Percentiles rank a stretch among this genome's conserved stretches.
Conservation (phyloP, 2,329 filamentous ascomycete genomes). For the Monilinia laxa region DNA sequence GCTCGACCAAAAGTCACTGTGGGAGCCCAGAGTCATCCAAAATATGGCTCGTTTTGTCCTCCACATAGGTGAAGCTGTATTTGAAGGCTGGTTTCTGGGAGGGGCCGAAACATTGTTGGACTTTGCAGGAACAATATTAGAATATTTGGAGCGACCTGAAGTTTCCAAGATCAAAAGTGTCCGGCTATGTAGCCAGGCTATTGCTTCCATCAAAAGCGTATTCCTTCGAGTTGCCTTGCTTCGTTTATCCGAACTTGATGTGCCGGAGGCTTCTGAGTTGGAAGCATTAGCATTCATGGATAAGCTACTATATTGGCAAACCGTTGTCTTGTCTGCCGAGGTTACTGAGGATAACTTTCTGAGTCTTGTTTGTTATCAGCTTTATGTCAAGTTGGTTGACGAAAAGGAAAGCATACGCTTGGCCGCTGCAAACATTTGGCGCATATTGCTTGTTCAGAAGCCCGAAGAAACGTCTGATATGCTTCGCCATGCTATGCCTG, state of each 20-base stretch:
- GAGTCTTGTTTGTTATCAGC: conserved; percentile 84
- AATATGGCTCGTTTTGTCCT: conserved; percentile 80
- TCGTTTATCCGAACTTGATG: conserved; percentile 79
- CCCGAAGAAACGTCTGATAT: conserved; percentile 76
- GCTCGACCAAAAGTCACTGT: conserved; percentile 67
- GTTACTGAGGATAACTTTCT: conserved; percentile 79
- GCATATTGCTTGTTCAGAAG: conserved; percentile 92
- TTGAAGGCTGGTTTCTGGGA: conserved; percentile 94
- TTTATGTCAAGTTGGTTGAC: conserved; percentile 86
- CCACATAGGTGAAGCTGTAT: conserved; percentile 85
- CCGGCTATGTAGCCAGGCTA: conserved; percentile 83
- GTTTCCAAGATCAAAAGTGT: conserved; percentile 81
- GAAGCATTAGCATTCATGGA: conserved; percentile 73
- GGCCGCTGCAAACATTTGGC: conserved; percentile 79
- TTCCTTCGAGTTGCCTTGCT: conserved; percentile 79
- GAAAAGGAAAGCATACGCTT: conserved; percentile 64
- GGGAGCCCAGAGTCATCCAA: conserved; percentile 79
- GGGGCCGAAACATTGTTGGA: conserved; percentile 82
- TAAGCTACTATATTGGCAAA: conserved; percentile 94
- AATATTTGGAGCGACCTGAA: conserved; percentile 85
- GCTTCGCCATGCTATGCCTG: conserved; percentile 67
- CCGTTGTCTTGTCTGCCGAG: conserved; percentile 77
- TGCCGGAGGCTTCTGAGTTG: conserved; percentile 55
- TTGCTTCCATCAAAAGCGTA: conserved; percentile 70
- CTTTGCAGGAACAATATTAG: conserved; percentile 79